These are phyloP conservation scores for Podospora australis DNA, from an alignment of 495 filamentous ascomycete species.

Conservation along the genomic window DNA sequence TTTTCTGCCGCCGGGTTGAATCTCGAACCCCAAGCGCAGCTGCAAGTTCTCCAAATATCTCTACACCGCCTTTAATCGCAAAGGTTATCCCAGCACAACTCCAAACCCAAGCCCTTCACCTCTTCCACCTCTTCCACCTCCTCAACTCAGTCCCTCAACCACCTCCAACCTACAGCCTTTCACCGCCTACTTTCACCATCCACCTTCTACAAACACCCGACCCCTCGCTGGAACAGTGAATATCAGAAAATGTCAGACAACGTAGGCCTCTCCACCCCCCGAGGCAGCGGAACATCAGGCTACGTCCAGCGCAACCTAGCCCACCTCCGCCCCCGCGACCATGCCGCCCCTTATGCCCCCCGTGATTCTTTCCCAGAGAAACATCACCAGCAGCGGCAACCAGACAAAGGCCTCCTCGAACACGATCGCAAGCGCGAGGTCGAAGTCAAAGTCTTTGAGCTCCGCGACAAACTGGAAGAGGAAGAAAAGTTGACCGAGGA, in stretches of 20 bases:
- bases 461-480: conserved; percentile 84
- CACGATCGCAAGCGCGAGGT: conserved; percentile 85
- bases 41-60: neutral
- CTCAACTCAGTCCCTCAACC: neutral
- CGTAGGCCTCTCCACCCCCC: conserved; percentile 92
- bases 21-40: too few species aligned
- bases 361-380: neutral
- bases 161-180: neutral
- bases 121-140: neutral
- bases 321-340: conserved; percentile 71
- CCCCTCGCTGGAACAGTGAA: neutral
- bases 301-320: conserved; percentile 95
- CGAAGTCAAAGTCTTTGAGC: conserved; percentile 86
- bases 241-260: conserved; percentile 78
- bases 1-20: neutral
- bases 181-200: neutral
- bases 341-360: conserved; percentile 16
- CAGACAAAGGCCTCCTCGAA: conserved; percentile 85
- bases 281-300: conserved; percentile 91
- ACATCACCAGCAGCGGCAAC: conserved; percentile 75
- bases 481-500: conserved; percentile 76
- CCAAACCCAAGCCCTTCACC: neutral
- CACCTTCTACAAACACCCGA: neutral
- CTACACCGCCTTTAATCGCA: neutral
- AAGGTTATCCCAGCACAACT: too few species aligned